Evolutionary conservation across 2,329 filamentous ascomycete species (phyloP).

Genomic region (Cladophialophora carrionii): DNA sequence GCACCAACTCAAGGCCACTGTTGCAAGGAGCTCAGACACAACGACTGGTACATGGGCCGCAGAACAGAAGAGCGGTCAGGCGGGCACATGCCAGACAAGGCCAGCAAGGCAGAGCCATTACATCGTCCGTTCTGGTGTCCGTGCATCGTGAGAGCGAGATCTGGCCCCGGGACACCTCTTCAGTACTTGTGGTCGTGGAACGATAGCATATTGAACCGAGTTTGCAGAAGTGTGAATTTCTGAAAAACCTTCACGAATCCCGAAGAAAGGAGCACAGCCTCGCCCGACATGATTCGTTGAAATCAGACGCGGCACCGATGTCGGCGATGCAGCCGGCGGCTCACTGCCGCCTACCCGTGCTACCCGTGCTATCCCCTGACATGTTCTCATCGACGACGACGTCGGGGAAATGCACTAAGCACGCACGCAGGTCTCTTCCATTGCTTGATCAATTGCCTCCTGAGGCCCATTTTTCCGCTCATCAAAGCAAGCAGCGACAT

Average conservation of each 20-base stretch:
- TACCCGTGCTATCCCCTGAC: constrained; percentile 1
- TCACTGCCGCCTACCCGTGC: constrained; percentile 5
- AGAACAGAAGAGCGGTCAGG: no score
- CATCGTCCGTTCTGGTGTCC: no score
- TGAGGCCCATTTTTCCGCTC: background rate
- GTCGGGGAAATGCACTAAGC: background rate
- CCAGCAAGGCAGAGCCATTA: no score
- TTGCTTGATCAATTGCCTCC: background rate
- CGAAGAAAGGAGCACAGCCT: constrained; percentile 1
- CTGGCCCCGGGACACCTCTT: no score
- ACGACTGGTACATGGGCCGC: no score
- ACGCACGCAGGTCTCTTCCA: background rate
- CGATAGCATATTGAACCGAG: background rate
- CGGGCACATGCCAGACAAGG: no score
- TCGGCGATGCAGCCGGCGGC: background rate
- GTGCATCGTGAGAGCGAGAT: no score
- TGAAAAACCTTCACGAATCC: background rate
- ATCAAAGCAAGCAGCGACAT: background rate
- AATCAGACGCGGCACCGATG: background rate
- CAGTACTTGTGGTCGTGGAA: background rate
- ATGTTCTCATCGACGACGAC: background rate
- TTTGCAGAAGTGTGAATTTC: background rate
- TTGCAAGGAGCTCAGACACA: no score
- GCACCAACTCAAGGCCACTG: no score
- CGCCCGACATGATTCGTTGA: background rate